phyloP scores from a whole-genome alignment of 2,329 filamentous ascomycete genomes.

The Ophiostoma triangulosporum region DNA sequence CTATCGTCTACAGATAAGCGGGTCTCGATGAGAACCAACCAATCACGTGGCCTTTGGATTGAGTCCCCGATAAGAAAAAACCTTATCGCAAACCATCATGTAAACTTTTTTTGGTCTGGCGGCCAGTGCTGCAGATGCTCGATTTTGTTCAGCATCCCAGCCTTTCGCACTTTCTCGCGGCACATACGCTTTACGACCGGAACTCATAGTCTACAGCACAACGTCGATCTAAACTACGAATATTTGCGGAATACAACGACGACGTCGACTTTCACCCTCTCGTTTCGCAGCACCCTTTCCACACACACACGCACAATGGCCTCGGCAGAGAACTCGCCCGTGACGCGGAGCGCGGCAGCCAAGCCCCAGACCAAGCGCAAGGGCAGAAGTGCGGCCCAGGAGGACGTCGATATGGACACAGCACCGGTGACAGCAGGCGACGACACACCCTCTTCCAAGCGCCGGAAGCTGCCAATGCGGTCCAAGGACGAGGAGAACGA shows the following conservation, averaged over 20 bases:
- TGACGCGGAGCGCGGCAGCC: slow-evolving; percentile 8
- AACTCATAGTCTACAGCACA: too few relatives aligned
- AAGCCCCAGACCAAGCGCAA: slow-evolving; percentile 10
- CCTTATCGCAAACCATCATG: not conserved
- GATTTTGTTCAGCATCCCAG: not conserved
- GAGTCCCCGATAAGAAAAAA: not conserved
- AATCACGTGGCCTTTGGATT: not conserved
- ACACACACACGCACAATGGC: slow-evolving; percentile 3
- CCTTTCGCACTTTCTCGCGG: not conserved
- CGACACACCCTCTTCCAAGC: slow-evolving; percentile 2
- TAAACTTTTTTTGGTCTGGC: not conserved
- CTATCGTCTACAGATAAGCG: not conserved
- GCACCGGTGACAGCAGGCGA: not conserved
- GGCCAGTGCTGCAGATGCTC: not conserved
- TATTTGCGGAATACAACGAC: not conserved
- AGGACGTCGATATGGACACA: not conserved
- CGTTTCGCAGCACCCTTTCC: not conserved
- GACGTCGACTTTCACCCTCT: not conserved
- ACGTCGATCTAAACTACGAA: not conserved
- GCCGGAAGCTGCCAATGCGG: slow-evolving; percentile 7
- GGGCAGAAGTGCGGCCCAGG: not conserved
- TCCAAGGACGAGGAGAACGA: slow-evolving; percentile 16
- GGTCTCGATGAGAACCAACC: not conserved
- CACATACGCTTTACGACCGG: too few relatives aligned
- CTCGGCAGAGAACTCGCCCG: slow-evolving; percentile 6